Evolutionary conservation across 2,329 filamentous ascomycete species (phyloP).

Genomic region (Penicillium thymicola): DNA sequence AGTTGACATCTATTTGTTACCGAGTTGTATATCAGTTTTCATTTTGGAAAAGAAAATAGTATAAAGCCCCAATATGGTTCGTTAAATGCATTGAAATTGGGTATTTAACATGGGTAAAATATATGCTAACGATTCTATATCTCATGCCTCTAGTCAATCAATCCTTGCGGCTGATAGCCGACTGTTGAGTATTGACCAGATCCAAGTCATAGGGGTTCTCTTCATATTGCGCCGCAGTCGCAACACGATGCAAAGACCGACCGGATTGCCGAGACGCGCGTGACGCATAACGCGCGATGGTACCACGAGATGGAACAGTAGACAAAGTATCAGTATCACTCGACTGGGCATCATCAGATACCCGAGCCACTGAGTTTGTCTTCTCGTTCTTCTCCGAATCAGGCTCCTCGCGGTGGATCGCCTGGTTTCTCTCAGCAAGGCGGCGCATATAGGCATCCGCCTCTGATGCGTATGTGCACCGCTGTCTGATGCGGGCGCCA

Average conservation of each 20-base stretch:
- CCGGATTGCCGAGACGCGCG: constrained; percentile 18
- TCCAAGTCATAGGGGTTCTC: constrained; percentile 46
- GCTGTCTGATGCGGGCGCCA: constrained; percentile 15
- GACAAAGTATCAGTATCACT: constrained; percentile 18
- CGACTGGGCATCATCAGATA: constrained; percentile 4
- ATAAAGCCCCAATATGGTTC: background rate
- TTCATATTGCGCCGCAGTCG: constrained; percentile 34
- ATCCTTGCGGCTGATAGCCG: constrained; percentile 19
- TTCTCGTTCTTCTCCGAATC: background rate
- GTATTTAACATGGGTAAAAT: background rate
- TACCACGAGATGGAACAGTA: constrained; percentile 18
- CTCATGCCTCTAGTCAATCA: constrained; percentile 4
- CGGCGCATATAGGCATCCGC: constrained; percentile 37
- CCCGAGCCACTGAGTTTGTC: background rate
- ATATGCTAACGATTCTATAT: background rate
- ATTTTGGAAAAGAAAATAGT: background rate
- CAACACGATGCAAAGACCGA: constrained; percentile 17
- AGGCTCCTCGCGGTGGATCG: constrained; percentile 1
- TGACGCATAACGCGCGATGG: constrained; percentile 16
- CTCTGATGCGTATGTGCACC: constrained; percentile 27
- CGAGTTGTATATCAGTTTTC: background rate
- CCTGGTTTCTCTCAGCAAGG: constrained; percentile 20
- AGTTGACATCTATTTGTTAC: background rate
- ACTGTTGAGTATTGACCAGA: constrained; percentile 41
- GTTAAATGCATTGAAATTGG: background rate